Base-by-base conservation (phyloP, 345 rosid species). In the Rhodomyrtus tomentosa region DNA sequence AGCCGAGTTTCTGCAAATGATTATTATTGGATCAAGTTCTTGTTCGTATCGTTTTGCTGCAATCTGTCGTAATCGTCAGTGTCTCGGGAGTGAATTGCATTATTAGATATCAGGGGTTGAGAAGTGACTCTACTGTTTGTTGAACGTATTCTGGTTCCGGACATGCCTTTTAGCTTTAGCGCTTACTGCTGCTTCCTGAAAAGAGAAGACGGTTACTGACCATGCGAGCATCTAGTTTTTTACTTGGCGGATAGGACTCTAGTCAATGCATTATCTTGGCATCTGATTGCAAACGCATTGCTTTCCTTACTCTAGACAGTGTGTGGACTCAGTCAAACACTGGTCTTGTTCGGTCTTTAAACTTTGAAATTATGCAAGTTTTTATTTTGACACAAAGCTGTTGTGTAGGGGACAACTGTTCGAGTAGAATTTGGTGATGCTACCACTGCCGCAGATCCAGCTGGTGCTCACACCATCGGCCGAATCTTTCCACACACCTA, bases 371-470 rank as follows among this genome's bases (percentile, higher is more conserved):
- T 68, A 2, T 68, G 24, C 13, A 36, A 36, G 79, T 36, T 32
- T 52, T 59, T 32, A 50, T 36, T 21, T 81, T 52, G 83, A 55
- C 83, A 8, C 10, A 32, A 52, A 18, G 45, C 22, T 27, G 52
- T 84, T 86, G 50, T 85, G 62, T 89, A 97, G 99, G 99, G 99
- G 55, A 95, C 96, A 50, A 90, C 96, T 32, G 99, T 97, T 36
- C 94, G 99, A 83, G 99, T 98, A 21, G 99, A 96, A 90, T 89
- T 92, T 90, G 99, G 99, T 53, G 99, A 98, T 90, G 88, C 90
- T 59, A 92, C 98, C 42, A 89, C 92, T 45, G 90, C 93, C 32
- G 86, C 92, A 5, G 99, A 96, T 76, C 91, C 93, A 38, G 82
- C 94, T 82, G 99, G 89, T 89, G 91, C 94, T 48, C 98, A 93